Evolutionary conservation across 805 yeast genomes (phyloP).

Genomic region (Tetrapisispora iriomotensis): DNA sequence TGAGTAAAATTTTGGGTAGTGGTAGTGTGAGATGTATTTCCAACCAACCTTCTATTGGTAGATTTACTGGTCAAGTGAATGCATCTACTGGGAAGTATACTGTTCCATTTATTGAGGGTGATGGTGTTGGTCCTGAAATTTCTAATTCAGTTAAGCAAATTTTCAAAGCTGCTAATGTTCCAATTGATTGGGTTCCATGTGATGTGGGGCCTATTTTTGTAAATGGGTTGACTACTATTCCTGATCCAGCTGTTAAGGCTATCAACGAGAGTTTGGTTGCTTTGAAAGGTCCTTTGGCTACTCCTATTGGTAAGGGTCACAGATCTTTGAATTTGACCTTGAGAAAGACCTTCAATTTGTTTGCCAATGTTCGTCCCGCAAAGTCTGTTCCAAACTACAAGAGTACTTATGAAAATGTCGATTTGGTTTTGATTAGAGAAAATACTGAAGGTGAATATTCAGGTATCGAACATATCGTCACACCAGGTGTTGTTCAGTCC

Average conservation of each 20-base stretch:
- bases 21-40: conserved; percentile 11
- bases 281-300: conserved; percentile 94
- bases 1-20: neutral
- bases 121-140: conserved; percentile 95
- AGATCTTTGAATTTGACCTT: conserved; percentile 93
- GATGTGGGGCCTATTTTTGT: conserved; percentile 90
- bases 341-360: conserved; percentile 92
- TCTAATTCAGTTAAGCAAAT: conserved; percentile 89
- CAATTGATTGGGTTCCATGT: conserved; percentile 94
- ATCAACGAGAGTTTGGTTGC: conserved; percentile 92
- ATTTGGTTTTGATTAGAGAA: conserved; percentile 93
- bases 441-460: conserved; percentile 99
- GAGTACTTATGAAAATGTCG: conserved; percentile 73
- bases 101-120: conserved; percentile 96
- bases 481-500: conserved; percentile 97
- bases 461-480: conserved; percentile 96
- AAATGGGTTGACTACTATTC: conserved; percentile 89
- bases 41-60: conserved; percentile 27
- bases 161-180: conserved; percentile 88
- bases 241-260: conserved; percentile 83
- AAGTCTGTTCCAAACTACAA: conserved; percentile 86
- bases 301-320: conserved; percentile 99
- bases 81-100: conserved; percentile 72
- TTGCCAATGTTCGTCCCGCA: conserved; percentile 97
- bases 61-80: conserved; percentile 26